Percentiles rank a stretch among this genome's conserved stretches.
Evolutionary conservation across 2,329 filamentous ascomycete genomes (phyloP).

Genomic region (Aspergillus fructus): DNA sequence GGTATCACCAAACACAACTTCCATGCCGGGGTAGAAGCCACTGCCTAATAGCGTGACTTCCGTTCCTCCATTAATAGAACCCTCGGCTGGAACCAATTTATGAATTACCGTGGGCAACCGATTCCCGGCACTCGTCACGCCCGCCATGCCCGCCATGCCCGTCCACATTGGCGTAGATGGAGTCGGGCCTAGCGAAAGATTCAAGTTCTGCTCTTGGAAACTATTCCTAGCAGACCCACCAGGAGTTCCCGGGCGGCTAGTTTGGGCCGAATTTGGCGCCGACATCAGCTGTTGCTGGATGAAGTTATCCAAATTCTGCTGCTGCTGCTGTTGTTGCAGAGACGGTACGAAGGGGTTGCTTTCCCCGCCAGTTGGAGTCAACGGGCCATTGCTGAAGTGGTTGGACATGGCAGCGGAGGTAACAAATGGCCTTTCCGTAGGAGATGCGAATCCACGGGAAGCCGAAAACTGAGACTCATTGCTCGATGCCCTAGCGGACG

Average conservation of each 20-base stretch:
- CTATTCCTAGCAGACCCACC: slow-evolving; percentile 45
- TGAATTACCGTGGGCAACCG: slow-evolving; percentile 66
- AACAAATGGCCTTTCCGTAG: slow-evolving; percentile 48
- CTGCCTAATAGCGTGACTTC: slow-evolving; percentile 84
- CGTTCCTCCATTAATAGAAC: slow-evolving; percentile 77
- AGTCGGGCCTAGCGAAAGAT: slow-evolving; percentile 39
- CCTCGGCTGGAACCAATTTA: slow-evolving; percentile 80
- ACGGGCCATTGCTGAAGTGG: slow-evolving; percentile 60
- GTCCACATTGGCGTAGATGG: slow-evolving; percentile 54
- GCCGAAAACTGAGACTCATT: slow-evolving; percentile 44
- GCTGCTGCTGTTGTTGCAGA: slow-evolving; percentile 56
- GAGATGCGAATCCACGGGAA: slow-evolving; percentile 35
- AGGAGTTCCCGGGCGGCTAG: slow-evolving; percentile 77
- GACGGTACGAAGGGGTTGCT: slow-evolving; percentile 58
- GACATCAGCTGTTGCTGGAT: slow-evolving; percentile 67
- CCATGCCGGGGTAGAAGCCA: slow-evolving; percentile 74
- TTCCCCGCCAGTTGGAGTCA: slow-evolving; percentile 66
- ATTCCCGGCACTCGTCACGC: slow-evolving; percentile 52
- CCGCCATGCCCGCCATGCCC: slow-evolving; percentile 40
- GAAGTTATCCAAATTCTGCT: slow-evolving; percentile 65
- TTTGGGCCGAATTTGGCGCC: slow-evolving; percentile 68
- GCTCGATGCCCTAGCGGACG: slow-evolving; percentile 25
- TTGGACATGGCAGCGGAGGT: slow-evolving; percentile 42
- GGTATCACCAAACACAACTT: slow-evolving; percentile 79
- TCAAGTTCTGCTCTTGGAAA: slow-evolving; percentile 37